Percentiles rank a stretch among this genome's conserved stretches.
Evolutionary conservation across 495 filamentous ascomycete genomes (phyloP).

Genomic region (Penicillium arizonense): DNA sequence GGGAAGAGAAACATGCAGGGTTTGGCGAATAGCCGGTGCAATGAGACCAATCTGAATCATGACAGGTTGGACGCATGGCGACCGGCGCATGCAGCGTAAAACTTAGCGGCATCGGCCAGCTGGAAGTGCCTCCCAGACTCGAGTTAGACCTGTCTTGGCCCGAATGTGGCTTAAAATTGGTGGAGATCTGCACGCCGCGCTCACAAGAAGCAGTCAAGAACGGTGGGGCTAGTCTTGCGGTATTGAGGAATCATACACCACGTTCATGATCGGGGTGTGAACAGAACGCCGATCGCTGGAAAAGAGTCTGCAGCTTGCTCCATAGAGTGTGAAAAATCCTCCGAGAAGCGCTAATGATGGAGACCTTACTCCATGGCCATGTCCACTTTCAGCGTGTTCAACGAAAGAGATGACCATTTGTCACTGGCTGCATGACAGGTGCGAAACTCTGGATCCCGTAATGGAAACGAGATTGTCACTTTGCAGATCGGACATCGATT

Average conservation of each 20-base stretch:
- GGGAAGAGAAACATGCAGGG: conserved; percentile 15
- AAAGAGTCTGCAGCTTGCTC: neutral
- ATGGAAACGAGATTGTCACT: conserved; percentile 18
- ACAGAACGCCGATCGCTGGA: conserved; percentile 11
- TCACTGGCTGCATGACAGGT: conserved; percentile 15
- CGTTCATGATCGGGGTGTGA: conserved; percentile 11
- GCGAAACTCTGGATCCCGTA: conserved; percentile 7
- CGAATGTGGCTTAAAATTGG: conserved; percentile 10
- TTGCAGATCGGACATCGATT: conserved; percentile 16
- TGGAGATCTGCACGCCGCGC: conserved; percentile 19
- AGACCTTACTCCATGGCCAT: neutral
- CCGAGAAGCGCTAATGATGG: conserved; percentile 7
- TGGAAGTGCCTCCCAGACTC: conserved; percentile 5
- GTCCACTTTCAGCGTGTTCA: neutral
- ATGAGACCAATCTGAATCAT: conserved; percentile 7
- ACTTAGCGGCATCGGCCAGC: conserved; percentile 7
- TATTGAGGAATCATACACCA: conserved; percentile 14
- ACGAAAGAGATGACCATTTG: neutral
- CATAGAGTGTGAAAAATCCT: conserved; percentile 6
- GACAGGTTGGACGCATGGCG: conserved; percentile 14
- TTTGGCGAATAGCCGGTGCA: conserved; percentile 4
- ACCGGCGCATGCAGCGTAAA: conserved; percentile 17
- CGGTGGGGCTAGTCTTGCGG: conserved; percentile 14
- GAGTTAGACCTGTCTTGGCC: conserved; percentile 3
- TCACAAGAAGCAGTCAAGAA: conserved; percentile 22